Conservation (phyloP, 257 asterid species). For the Fraxinus americana region DNA sequence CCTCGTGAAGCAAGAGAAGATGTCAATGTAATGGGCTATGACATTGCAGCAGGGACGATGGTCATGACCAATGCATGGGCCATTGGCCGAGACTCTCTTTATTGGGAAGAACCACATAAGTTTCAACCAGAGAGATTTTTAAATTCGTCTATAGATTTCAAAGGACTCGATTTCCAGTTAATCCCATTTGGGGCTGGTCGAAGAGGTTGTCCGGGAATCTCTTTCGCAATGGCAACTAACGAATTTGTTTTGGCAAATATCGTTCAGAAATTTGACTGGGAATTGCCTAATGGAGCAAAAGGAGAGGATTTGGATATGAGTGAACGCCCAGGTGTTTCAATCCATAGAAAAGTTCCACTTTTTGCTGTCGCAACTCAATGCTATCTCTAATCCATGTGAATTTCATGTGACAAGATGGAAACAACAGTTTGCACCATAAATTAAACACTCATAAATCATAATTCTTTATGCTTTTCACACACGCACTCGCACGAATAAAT, state of each 20-base stretch:
- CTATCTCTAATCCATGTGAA: background rate
- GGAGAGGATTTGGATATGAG: conserved; percentile 44
- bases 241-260: conserved; percentile 43
- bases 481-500: too few relatives aligned
- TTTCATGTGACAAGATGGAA: background rate
- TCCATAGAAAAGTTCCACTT: conserved; percentile 36
- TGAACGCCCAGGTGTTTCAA: conserved; percentile 36
- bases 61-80: conserved; percentile 35
- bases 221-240: conserved; percentile 26
- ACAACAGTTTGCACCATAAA: background rate
- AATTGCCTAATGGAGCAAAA: conserved; percentile 30
- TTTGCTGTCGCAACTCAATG: conserved; percentile 29
- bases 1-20: conserved; percentile 25
- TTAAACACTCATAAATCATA: background rate
- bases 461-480: background rate
- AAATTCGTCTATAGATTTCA: conserved; percentile 27
- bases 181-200: conserved; percentile 56
- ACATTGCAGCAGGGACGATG: conserved; percentile 18
- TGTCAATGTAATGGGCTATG: conserved; percentile 20
- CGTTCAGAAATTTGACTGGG: conserved; percentile 41
- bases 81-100: conserved; percentile 30
- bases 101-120: conserved; percentile 37
- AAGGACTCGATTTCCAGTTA: conserved; percentile 40
- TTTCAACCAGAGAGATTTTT: conserved; percentile 41
- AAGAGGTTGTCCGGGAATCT: conserved; percentile 45